Evolutionary conservation across 208 protist species (phyloP), one percentile per base, ranked within the genome.

Genomic region (Angomonas ambiguus): DNA sequence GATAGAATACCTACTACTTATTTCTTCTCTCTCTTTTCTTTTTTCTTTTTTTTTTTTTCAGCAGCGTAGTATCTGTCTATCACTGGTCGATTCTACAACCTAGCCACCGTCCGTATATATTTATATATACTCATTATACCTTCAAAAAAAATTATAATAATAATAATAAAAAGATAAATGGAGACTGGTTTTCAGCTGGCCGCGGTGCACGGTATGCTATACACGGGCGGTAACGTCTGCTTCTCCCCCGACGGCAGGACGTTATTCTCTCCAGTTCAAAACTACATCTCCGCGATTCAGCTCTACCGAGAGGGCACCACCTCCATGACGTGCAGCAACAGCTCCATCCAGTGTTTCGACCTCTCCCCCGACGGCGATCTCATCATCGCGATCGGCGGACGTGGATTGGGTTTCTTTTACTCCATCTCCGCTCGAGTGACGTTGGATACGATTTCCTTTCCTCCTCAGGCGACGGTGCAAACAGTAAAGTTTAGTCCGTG

Each of bases 191-290:
- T 93, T 60, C 87, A 96, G 73, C 76, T 96, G 18, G 91, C 87
- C 1, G 82, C 91, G 31, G 91, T 96, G 69, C 91, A 94, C 74
- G 91, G 91, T 72, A 96, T 93, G 91, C 80, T 96, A 24, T 96
- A 96, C 79, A 96, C 91, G 30, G 91, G 91, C 38, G 91, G 91
- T 65, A 96, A 96, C 75, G 80, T 96, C 35, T 67, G 57, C 64
- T 96, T 96, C 72, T 80, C 82, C 13, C 87, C 85, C 2, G 91
- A 94, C 49, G 91, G 86, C 42, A 66, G 76, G 22, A 77, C 84
- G 64, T 80, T 96, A 34, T 92, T 91, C 77, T 93, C 87, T 6
- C 91, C 91, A 3, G 91, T 96, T 0, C 83, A 93, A 73, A 96
- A 94, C 72, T 92, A 94, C 68, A 71, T 96, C 51, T 90, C 85